phyloP scores from a whole-genome alignment of 768 basidiomycete genomes.

The Daedaleopsis nitida region DNA sequence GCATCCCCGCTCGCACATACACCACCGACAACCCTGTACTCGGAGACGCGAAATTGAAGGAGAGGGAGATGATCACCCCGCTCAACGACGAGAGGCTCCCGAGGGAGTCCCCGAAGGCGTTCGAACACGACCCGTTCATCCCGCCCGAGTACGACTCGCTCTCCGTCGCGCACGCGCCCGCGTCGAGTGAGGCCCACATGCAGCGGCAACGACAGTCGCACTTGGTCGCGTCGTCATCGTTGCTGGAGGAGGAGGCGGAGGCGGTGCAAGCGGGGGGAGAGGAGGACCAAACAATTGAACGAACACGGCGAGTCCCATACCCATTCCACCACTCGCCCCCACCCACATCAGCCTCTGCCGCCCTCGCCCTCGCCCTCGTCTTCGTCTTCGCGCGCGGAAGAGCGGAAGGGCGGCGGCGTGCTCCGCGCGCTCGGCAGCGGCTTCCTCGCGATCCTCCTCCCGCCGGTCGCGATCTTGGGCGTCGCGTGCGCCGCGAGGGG shows the following conservation, averaged over 20 bases:
- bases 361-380: background rate
- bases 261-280: too few species aligned
- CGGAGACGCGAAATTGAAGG: too few species aligned
- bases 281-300: too few species aligned
- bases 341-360: too few species aligned
- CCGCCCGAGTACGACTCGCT: background rate
- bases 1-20: too few species aligned
- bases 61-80: background rate
- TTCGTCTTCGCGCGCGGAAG: background rate
- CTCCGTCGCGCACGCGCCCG: background rate
- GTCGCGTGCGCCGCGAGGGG: constrained; percentile 1
- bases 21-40: too few species aligned
- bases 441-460: constrained; percentile 1
- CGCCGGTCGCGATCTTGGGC: constrained; percentile 11
- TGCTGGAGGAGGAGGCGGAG: too few species aligned
- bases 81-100: background rate
- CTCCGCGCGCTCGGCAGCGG: constrained; percentile 6
- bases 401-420: background rate
- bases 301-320: too few species aligned
- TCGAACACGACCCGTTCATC: background rate
- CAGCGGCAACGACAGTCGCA: too few species aligned
- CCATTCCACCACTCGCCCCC: too few species aligned
- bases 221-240: too few species aligned
- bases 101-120: background rate
- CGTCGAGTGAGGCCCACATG: background rate